These are phyloP conservation scores for Lojkania enalia DNA, from an alignment of 2,329 filamentous ascomycete genomes.

Conservation along the genomic window DNA sequence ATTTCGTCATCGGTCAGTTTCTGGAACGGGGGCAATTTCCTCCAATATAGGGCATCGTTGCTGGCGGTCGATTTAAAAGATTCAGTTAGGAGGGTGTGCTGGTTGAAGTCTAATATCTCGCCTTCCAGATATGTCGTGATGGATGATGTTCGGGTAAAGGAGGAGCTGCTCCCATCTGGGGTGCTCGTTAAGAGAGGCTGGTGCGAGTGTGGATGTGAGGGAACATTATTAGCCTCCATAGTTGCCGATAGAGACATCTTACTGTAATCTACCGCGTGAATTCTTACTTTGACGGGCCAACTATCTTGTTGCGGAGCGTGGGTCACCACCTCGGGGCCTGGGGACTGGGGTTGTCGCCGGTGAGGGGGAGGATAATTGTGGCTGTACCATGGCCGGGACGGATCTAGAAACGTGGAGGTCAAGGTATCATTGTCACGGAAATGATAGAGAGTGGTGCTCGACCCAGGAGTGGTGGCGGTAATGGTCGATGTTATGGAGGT, in stretches of 20 bases:
- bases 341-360: slow-evolving; percentile 20
- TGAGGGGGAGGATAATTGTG: slow-evolving; percentile 35
- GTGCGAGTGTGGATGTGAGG: slow-evolving; percentile 47
- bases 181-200: slow-evolving; percentile 29
- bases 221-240: slow-evolving; percentile 72
- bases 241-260: slow-evolving; percentile 67
- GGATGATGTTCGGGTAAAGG: slow-evolving; percentile 42
- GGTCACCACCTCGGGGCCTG: slow-evolving; percentile 23
- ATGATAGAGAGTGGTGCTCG: slow-evolving; percentile 28
- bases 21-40: slow-evolving; percentile 51
- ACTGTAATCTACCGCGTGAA: slow-evolving; percentile 63
- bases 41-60: slow-evolving; percentile 55
- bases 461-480: slow-evolving; percentile 14
- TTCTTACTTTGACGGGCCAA: slow-evolving; percentile 69
- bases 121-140: slow-evolving; percentile 70
- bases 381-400: slow-evolving; percentile 45
- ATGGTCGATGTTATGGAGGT: slow-evolving; percentile 40
- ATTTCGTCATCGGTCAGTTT: slow-evolving; percentile 46
- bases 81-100: slow-evolving; percentile 56
- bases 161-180: slow-evolving; percentile 11
- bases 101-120: slow-evolving; percentile 66
- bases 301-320: slow-evolving; percentile 54
- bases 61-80: slow-evolving; percentile 50
- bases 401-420: slow-evolving; percentile 29
- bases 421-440: slow-evolving; percentile 28